Percentiles rank a stretch among this genome's conserved stretches.
phyloP scores from a whole-genome alignment of 2,329 filamentous ascomycete species.

The Orbilia blumenaviensis region DNA sequence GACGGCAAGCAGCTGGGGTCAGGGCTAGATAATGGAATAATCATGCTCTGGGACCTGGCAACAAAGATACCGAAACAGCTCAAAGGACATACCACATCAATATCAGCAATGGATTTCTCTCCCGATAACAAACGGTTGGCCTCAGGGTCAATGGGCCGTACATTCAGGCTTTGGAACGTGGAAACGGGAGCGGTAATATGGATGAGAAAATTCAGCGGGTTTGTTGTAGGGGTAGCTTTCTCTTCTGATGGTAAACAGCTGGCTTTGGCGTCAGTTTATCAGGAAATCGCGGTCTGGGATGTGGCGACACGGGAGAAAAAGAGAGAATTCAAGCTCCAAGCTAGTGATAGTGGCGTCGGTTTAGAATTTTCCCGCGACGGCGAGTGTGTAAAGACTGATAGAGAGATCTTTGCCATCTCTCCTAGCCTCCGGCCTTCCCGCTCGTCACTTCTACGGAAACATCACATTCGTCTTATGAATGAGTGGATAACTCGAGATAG shows the following conservation, averaged over 20 bases:
- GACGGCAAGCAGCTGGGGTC: not conserved
- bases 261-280: slow-evolving; percentile 43
- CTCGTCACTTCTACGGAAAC: not conserved
- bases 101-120: no score
- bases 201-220: slow-evolving; percentile 30
- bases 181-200: not conserved
- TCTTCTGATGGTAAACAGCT: slow-evolving; percentile 8
- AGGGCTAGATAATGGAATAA: not conserved
- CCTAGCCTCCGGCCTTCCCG: not conserved
- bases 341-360: not conserved
- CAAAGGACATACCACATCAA: no score
- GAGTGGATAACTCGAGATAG: slow-evolving; percentile 4
- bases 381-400: not conserved
- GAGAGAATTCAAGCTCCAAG: no score
- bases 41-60: not conserved
- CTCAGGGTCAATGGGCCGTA: not conserved
- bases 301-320: no score
- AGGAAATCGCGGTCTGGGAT: no score
- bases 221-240: not conserved
- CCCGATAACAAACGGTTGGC: not conserved
- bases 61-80: no score
- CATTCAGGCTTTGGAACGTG: not conserved
- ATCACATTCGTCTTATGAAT: not conserved
- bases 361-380: not conserved
- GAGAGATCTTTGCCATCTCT: not conserved